phyloP scores from a whole-genome alignment of 75 land plant species.

The Pinus albicaulis region DNA sequence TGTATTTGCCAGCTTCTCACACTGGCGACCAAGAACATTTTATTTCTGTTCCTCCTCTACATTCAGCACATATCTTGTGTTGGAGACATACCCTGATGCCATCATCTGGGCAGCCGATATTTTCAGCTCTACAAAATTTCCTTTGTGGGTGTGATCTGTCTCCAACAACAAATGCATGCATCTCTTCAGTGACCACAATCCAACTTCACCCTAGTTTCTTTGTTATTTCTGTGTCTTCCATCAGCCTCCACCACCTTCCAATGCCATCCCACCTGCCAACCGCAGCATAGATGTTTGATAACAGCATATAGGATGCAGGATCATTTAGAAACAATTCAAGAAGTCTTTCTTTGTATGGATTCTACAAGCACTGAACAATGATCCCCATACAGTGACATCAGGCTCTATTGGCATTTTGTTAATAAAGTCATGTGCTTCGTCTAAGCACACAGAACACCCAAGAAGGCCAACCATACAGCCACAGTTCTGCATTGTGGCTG shows the following conservation, averaged over 20 bases:
- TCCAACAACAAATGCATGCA: constrained; percentile 44
- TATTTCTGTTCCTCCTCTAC: constrained; percentile 50
- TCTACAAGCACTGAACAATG: constrained; percentile 38
- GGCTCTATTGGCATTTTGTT: constrained; percentile 41
- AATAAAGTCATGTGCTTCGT: constrained; percentile 33
- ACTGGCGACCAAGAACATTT: constrained; percentile 32
- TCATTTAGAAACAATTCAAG: constrained; percentile 11
- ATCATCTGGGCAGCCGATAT: constrained; percentile 56
- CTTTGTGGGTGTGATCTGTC: constrained; percentile 26
- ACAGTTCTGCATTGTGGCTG: constrained; percentile 42
- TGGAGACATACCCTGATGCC: constrained; percentile 45
- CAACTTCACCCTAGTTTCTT: constrained; percentile 44
- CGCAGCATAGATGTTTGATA: constrained; percentile 57
- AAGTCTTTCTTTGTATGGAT: constrained; percentile 29
- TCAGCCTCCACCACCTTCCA: constrained; percentile 22
- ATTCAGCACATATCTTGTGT: constrained; percentile 33
- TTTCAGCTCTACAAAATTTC: constrained; percentile 45
- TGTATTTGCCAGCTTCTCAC: constrained; percentile 62
- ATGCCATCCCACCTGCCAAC: constrained; percentile 45
- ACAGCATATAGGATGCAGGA: constrained; percentile 30
- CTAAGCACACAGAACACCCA: constrained; percentile 35
- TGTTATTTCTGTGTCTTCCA: constrained; percentile 19
- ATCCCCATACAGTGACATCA: constrained; percentile 33
- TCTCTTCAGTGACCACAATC: constrained; percentile 42
- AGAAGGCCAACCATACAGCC: constrained; percentile 53